These are phyloP conservation scores for Heliamphora pulchella DNA, from an alignment of 179 eudicot genomes.

Conservation along the genomic window DNA sequence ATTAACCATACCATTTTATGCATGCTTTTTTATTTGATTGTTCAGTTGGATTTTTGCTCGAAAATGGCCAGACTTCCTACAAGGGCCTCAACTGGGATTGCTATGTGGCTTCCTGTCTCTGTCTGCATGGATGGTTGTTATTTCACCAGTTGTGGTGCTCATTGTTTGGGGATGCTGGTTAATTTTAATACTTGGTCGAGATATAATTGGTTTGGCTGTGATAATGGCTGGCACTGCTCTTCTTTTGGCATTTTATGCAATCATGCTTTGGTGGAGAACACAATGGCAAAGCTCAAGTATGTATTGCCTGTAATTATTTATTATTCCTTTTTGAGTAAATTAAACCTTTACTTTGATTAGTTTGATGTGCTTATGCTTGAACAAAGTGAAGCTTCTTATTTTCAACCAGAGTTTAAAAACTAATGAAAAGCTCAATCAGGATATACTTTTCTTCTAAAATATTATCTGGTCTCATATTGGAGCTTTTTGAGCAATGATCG, in stretches of 20 bases:
- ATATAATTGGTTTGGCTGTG: conserved; percentile 85
- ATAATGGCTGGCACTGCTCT: conserved; percentile 90
- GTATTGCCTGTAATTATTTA: conserved; percentile 17
- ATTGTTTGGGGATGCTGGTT: conserved; percentile 80
- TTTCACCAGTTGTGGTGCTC: conserved; percentile 75
- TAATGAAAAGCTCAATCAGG: neutral
- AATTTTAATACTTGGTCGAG: conserved; percentile 53
- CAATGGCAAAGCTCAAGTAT: conserved; percentile 98
- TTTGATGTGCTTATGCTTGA: neutral
- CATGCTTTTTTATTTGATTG: conserved; percentile 9
- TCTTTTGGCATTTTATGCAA: conserved; percentile 86
- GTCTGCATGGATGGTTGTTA: conserved; percentile 61
- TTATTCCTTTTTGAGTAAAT: neutral
- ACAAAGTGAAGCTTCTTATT: neutral
- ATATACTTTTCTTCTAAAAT: neutral
- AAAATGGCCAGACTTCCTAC: conserved; percentile 75
- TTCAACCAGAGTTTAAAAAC: neutral
- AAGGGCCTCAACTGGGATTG: conserved; percentile 71
- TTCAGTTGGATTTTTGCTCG: conserved; percentile 97
- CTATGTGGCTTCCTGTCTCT: conserved; percentile 57
- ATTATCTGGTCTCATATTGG: neutral
- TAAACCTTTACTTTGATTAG: neutral
- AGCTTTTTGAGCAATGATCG: neutral
- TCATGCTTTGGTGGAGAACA: conserved; percentile 99
- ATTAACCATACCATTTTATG: conserved; percentile 6